A percentile compares a stretch with the other conserved stretches of the same genome.
Conservation (phyloP, 352 stramenopile species). For the Globisporangium spiculum region DNA sequence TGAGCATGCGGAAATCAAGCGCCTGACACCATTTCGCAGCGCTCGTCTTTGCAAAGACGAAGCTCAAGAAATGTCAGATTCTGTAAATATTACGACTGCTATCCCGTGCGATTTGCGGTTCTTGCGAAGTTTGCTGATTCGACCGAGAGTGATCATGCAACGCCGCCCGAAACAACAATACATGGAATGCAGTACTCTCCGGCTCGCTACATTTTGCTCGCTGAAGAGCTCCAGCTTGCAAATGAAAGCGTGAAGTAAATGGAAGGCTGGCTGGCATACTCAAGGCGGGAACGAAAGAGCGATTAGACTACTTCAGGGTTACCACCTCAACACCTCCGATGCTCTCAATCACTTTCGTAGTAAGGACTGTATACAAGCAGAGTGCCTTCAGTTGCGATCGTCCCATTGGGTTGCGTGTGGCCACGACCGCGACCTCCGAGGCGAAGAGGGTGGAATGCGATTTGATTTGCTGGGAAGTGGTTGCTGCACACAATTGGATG, state of each 20-base stretch:
- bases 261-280: not conserved
- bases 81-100: not conserved
- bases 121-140: not conserved
- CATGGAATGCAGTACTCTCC: no score
- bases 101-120: not conserved
- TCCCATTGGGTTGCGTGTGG: not conserved
- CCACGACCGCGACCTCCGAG: not conserved
- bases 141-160: not conserved
- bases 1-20: not conserved
- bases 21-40: not conserved
- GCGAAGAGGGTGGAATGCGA: not conserved
- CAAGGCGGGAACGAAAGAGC: not conserved
- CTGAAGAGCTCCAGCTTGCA: not conserved
- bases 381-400: not conserved
- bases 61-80: not conserved
- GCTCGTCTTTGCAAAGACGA: not conserved
- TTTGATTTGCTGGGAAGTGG: not conserved
- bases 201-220: not conserved
- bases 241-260: not conserved
- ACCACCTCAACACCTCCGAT: not conserved
- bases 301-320: not conserved
- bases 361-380: not conserved
- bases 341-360: not conserved
- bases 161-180: not conserved
- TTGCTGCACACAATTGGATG: not conserved